Evolutionary conservation across 2,329 filamentous ascomycete genomes (phyloP).

Genomic region (Curvularia lunata): DNA sequence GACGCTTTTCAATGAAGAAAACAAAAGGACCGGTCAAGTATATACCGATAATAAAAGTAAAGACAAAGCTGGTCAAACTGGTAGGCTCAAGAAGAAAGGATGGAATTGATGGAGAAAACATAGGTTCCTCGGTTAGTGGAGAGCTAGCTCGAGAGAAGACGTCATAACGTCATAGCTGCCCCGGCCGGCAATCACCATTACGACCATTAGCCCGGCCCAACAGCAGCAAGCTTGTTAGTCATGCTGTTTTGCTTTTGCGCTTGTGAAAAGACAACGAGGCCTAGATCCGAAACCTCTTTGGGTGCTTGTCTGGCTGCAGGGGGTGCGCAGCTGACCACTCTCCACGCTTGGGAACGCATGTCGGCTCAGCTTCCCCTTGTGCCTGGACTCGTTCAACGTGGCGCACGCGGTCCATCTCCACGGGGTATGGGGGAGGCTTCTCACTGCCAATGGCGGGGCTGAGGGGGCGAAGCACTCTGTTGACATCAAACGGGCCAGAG

Average conservation of each 20-base stretch:
- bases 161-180: constrained; percentile 17
- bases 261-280: not conserved
- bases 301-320: not conserved
- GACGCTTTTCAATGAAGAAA: not conserved
- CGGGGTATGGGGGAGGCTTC: constrained; percentile 1
- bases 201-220: constrained; percentile 14
- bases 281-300: constrained; percentile 5
- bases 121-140: constrained; percentile 18
- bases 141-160: constrained; percentile 11
- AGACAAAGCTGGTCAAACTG: constrained; percentile 2
- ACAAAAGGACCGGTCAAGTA: constrained; percentile 3
- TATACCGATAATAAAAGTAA: not conserved
- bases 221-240: constrained; percentile 13
- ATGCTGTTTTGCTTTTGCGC: constrained; percentile 5
- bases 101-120: constrained; percentile 14
- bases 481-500: not conserved
- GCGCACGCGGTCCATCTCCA: constrained; percentile 3
- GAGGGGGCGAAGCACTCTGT: not conserved
- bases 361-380: constrained; percentile 11
- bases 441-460: not conserved
- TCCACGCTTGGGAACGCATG: not conserved
- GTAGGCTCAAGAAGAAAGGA: constrained; percentile 7
- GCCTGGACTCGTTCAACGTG: constrained; percentile 2
- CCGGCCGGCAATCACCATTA: constrained; percentile 17
- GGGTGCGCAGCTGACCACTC: constrained; percentile 3